Conservation (phyloP, 2,329 filamentous ascomycete genomes). For the Claviceps pazoutovae region DNA sequence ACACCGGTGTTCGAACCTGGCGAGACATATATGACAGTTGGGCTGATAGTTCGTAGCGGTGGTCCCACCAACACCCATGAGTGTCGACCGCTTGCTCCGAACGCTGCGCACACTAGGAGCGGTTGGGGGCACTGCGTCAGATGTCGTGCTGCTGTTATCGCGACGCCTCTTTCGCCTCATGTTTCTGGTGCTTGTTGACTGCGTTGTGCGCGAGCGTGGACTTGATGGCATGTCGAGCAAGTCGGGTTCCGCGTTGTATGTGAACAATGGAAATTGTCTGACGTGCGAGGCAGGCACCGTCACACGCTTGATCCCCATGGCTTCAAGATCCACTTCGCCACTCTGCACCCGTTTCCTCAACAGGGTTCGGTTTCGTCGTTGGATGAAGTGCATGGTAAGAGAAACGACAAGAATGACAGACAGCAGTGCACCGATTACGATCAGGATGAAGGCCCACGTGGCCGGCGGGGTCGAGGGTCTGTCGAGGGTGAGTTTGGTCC, state of each 20-base stretch:
- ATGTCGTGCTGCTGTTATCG: conserved; percentile 16
- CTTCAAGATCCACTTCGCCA: conserved; percentile 77
- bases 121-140: conserved; percentile 11
- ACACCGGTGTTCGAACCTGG: conserved; percentile 55
- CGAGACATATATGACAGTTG: conserved; percentile 80
- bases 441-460: conserved; percentile 67
- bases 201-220: conserved; percentile 14
- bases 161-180: conserved; percentile 17
- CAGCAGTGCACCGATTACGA: conserved; percentile 59
- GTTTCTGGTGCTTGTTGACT: conserved; percentile 13
- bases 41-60: conserved; percentile 54
- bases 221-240: conserved; percentile 21
- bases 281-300: conserved; percentile 62
- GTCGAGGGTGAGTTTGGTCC: conserved; percentile 37
- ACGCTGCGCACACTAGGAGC: conserved; percentile 14
- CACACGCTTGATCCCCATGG: conserved; percentile 68
- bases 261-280: conserved; percentile 62
- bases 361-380: conserved; percentile 52
- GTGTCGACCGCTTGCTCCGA: conserved; percentile 24
- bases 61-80: conserved; percentile 21
- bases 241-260: conserved; percentile 49
- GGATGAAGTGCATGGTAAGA: conserved; percentile 61
- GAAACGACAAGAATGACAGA: conserved; percentile 54
- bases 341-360: conserved; percentile 57
- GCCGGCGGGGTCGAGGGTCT: conserved; percentile 44